Evolutionary conservation across 768 basidiomycete genomes (phyloP).

Genomic region (Vishniacozyma victoriae): DNA sequence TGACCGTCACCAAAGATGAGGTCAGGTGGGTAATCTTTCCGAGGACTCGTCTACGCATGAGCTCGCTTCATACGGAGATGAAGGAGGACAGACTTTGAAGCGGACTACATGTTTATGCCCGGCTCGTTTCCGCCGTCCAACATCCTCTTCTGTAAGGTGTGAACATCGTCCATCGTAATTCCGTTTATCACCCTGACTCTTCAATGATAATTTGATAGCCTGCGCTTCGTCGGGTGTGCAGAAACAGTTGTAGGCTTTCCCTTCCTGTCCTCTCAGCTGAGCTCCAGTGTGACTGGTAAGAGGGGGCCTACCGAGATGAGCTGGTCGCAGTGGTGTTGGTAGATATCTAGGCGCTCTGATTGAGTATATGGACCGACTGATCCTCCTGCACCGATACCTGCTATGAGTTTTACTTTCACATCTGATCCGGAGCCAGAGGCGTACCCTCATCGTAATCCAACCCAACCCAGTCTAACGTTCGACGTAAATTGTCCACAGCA

Average conservation of each 20-base stretch:
- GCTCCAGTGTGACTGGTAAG: neutral
- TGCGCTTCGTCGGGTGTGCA: constrained; percentile 69
- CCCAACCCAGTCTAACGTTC: constrained; percentile 81
- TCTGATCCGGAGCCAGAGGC: constrained; percentile 21
- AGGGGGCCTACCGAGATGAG: constrained; percentile 62
- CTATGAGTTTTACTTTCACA: neutral
- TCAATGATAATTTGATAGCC: constrained; percentile 63
- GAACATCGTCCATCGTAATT: constrained; percentile 84
- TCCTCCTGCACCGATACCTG: constrained; percentile 73
- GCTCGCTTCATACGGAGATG: neutral
- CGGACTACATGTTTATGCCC: constrained; percentile 79
- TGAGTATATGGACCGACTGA: constrained; percentile 82
- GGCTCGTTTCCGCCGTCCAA: constrained; percentile 62
- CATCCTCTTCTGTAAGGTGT: constrained; percentile 80
- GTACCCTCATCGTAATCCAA: constrained; percentile 84
- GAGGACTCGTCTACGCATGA: neutral
- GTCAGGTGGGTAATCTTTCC: constrained; percentile 50
- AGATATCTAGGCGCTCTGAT: constrained; percentile 82
- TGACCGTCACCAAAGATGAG: constrained; percentile 67
- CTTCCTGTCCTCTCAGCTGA: constrained; percentile 54
- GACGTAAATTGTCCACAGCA: constrained; percentile 72
- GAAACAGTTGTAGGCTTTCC: constrained; percentile 91
- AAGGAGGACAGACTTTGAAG: constrained; percentile 59
- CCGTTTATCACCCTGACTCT: constrained; percentile 66
- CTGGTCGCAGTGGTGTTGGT: constrained; percentile 64